Conservation (phyloP, 371 early-diverging fungal genomes). For the Haplosporangium sp. region DNA sequence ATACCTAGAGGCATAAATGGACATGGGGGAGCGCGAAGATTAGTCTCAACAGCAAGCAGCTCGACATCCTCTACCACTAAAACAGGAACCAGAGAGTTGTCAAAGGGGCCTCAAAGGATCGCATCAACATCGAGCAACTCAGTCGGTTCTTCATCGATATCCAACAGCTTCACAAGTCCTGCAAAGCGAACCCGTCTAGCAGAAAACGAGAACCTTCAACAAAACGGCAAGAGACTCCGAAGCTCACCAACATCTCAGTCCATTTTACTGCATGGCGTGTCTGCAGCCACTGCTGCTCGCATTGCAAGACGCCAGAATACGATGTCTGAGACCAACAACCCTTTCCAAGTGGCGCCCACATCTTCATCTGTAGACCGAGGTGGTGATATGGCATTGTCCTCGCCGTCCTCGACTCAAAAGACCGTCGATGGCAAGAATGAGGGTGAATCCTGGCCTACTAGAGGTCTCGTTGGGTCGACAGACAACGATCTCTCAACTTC, state of each 20-base stretch:
- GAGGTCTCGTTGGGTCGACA: neutral
- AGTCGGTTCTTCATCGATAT: neutral
- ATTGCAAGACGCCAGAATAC: slow-evolving; percentile 30
- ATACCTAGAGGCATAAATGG: neutral
- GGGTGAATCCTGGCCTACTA: no score
- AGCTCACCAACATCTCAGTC: neutral
- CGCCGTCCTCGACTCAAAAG: neutral
- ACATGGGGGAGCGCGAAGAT: slow-evolving; percentile 13
- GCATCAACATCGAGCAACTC: neutral
- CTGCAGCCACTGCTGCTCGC: slow-evolving; percentile 36
- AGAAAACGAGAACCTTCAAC: slow-evolving; percentile 5
- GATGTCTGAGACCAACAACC: slow-evolving; percentile 9
- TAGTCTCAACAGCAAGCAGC: slow-evolving; percentile 2
- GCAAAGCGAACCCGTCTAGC: slow-evolving; percentile 20
- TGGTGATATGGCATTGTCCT: neutral
- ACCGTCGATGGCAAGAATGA: neutral
- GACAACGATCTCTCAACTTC: neutral
- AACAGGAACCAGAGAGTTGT: slow-evolving; percentile 7
- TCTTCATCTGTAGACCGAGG: neutral
- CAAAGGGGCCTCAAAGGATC: slow-evolving; percentile 16
- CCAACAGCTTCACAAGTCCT: slow-evolving; percentile 17
- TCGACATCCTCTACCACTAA: slow-evolving; percentile 3
- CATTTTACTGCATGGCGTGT: slow-evolving; percentile 7
- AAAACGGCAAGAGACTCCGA: slow-evolving; percentile 8
- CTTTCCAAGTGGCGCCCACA: neutral